These are phyloP conservation scores for Crucihimalaya himalaica DNA, from an alignment of 345 rosid species.

Conservation along the genomic window DNA sequence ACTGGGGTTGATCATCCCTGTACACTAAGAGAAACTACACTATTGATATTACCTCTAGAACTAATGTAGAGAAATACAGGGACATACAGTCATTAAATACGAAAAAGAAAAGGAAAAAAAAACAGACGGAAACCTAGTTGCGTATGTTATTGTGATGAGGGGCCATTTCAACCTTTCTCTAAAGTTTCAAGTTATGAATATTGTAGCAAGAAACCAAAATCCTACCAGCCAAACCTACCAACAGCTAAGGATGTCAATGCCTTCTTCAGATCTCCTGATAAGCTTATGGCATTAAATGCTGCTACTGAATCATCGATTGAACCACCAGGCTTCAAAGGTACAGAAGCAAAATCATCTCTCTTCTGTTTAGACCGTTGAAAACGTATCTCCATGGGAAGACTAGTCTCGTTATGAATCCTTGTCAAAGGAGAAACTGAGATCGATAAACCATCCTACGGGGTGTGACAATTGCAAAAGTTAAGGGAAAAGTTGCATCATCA, in stretches of 20 bases:
- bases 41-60: conserved; percentile 7
- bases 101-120: conserved; percentile 17
- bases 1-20: conserved; percentile 14
- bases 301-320: conserved; percentile 84
- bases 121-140: conserved; percentile 19
- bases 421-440: conserved; percentile 80
- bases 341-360: conserved; percentile 58
- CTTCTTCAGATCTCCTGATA: conserved; percentile 75
- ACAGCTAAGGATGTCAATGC: conserved; percentile 75
- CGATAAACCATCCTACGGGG: conserved; percentile 75
- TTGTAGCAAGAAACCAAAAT: conserved; percentile 28
- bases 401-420: conserved; percentile 83
- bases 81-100: conserved; percentile 9
- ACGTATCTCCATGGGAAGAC: conserved; percentile 72
- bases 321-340: conserved; percentile 70
- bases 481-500: conserved; percentile 17
- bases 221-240: conserved; percentile 52
- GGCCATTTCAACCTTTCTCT: conserved; percentile 22
- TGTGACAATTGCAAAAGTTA: conserved; percentile 13
- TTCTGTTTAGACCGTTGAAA: conserved; percentile 68
- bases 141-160: conserved; percentile 9
- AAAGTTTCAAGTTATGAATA: conserved; percentile 22
- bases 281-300: conserved; percentile 68
- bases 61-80: conserved; percentile 10
- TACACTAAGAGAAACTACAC: conserved; percentile 26